Base-by-base conservation (phyloP, 768 basidiomycete species). In the Jaapia argillacea region DNA sequence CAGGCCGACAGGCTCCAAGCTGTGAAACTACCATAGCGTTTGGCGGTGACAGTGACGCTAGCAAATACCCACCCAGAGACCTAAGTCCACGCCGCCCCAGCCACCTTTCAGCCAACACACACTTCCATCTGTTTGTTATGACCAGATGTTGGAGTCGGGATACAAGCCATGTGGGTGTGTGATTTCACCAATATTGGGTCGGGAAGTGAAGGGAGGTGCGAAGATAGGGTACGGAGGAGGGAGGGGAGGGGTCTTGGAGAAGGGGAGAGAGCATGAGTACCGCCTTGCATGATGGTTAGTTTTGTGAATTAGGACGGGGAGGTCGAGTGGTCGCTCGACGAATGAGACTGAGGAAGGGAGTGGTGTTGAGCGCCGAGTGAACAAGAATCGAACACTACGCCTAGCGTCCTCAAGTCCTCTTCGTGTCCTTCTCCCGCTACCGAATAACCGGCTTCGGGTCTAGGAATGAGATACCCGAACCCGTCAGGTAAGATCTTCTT, bases 381-480 rank as follows among this genome's bases (percentile, higher is more conserved):
- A 41, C 78, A 81, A 0, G 86, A 87, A 59, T 98, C 94, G 62
- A 97, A 97, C 7, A 97, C 81, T 24, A 82, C 80, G 10, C 94
- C 94, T 0, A 98, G 71, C 16, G 86, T 72, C 3, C 77, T 75
- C 7, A 69, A 59, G 47, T 45, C 35, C 13, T 45, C 18, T n/a
- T n/a, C n/a, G n/a, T n/a, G n/a, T n/a, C 16, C 6, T 33, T 59
- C 50, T 25, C 58, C 52, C 4, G 52, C 41, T 10, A 48, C 44
- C n/a, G 60, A 53, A 50, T 86, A 84, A 18, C 70, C 81, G 4
- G 59, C 59, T 24, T 61, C 63, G 0, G 85, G 79, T 13, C 92
- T 85, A 0, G 93, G 91, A 42, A 96, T 73, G 55, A 99, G 81
- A 65, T 92, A 97, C 6, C 94, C 94, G 58, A 97, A 99, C 3